phyloP scores from a whole-genome alignment of 2,329 filamentous ascomycete genomes.

The Davidsoniella neocaledoniae region DNA sequence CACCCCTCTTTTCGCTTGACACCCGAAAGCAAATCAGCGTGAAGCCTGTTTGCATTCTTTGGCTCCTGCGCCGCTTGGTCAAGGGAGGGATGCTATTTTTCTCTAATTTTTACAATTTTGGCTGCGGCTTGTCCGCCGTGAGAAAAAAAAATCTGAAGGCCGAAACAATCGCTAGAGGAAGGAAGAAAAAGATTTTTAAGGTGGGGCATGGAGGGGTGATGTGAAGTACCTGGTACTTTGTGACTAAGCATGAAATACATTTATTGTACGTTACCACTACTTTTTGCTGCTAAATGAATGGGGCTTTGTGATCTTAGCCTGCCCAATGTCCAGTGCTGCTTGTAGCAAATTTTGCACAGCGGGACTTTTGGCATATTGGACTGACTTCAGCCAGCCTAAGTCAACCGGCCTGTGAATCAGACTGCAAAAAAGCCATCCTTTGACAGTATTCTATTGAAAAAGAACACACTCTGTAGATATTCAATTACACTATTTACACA shows the following conservation, averaged over 20 bases:
- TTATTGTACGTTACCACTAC: background rate
- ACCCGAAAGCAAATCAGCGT: constrained; percentile 3
- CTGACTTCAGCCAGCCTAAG: too few relatives aligned
- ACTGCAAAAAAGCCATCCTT: too few relatives aligned
- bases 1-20: constrained; percentile 10
- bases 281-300: too few relatives aligned
- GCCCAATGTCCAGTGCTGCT: too few relatives aligned
- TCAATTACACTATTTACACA: too few relatives aligned
- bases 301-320: too few relatives aligned
- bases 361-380: too few relatives aligned
- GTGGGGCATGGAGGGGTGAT: constrained; percentile 4
- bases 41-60: constrained; percentile 1
- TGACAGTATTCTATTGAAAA: too few relatives aligned
- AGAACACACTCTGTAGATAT: too few relatives aligned
- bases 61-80: background rate
- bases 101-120: background rate
- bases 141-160: background rate
- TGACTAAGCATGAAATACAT: background rate
- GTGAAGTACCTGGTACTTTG: constrained; percentile 1
- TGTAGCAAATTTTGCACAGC: too few relatives aligned
- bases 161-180: background rate
- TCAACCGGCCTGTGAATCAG: too few relatives aligned
- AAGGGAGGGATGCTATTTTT: too few relatives aligned
- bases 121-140: background rate
- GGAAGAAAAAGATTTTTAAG: constrained; percentile 2